Evolutionary conservation across 2,329 filamentous ascomycete genomes (phyloP).

Genomic region (Aspergillus glaucus): DNA sequence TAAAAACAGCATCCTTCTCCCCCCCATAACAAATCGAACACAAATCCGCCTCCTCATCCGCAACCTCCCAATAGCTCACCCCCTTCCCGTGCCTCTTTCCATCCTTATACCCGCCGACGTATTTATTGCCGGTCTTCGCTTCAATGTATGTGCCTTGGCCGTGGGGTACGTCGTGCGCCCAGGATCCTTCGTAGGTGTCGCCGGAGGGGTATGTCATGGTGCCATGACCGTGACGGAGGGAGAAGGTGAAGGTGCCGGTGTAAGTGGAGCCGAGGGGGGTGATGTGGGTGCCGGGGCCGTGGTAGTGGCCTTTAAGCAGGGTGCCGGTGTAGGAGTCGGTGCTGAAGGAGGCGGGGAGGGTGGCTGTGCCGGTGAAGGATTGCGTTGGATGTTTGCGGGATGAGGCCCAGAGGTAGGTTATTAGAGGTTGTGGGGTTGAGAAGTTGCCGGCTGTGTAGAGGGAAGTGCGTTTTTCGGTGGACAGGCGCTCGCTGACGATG

Average conservation of each 20-base stretch:
- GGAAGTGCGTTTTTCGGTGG: conserved; percentile 28
- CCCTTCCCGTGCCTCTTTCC: conserved; percentile 57
- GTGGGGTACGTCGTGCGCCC: conserved; percentile 43
- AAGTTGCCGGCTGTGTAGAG: conserved; percentile 31
- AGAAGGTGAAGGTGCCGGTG: conserved; percentile 48
- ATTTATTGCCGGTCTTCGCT: conserved; percentile 53
- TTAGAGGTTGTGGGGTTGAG: conserved; percentile 31
- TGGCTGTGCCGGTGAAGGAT: conserved; percentile 43
- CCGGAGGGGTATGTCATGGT: conserved; percentile 52
- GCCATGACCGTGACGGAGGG: conserved; percentile 50
- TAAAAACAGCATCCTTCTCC: conserved; percentile 55
- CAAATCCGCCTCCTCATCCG: conserved; percentile 53
- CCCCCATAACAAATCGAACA: conserved; percentile 60
- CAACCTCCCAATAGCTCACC: conserved; percentile 56
- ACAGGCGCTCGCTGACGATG: conserved; percentile 37
- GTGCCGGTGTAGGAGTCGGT: conserved; percentile 52
- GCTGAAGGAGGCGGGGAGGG: conserved; percentile 48
- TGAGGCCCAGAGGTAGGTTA: conserved; percentile 41
- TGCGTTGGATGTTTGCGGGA: conserved; percentile 41
- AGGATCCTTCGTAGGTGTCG: conserved; percentile 44
- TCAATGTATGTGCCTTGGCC: conserved; percentile 54
- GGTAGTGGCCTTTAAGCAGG: conserved; percentile 44
- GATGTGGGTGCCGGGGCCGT: conserved; percentile 52
- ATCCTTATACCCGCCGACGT: conserved; percentile 55
- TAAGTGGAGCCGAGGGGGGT: conserved; percentile 51